A percentile compares a stretch with the other conserved stretches of the same genome.
Evolutionary conservation across 768 basidiomycete species (phyloP).

Genomic region (Psilocybe tampanensis): DNA sequence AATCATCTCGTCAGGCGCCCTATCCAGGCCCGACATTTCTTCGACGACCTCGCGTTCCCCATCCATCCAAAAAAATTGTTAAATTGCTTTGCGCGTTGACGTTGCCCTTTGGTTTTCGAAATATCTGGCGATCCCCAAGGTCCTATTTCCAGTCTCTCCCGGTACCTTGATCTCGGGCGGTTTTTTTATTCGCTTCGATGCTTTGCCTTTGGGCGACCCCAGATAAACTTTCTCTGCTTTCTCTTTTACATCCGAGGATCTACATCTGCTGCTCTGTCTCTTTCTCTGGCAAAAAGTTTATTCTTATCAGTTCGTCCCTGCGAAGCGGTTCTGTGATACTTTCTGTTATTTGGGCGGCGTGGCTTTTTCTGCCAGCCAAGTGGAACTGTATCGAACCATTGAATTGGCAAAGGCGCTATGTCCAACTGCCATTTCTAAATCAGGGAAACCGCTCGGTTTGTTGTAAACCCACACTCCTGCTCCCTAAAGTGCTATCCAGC

Average conservation of each 20-base stretch:
- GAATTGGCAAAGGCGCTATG: neutral
- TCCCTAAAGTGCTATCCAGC: slow-evolving; percentile 7
- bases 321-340: slow-evolving; percentile 14
- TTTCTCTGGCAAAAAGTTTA: neutral
- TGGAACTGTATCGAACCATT: slow-evolving; percentile 3
- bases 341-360: slow-evolving; percentile 13
- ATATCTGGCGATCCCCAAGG: slow-evolving; percentile 1
- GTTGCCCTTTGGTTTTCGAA: neutral
- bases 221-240: neutral
- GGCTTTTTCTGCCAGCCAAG: slow-evolving; percentile 24
- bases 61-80: slow-evolving; percentile 4
- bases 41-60: slow-evolving; percentile 6
- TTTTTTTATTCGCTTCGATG: slow-evolving; percentile 4
- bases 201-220: neutral
- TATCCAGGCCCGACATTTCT: neutral
- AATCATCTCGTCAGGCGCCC: neutral
- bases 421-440: neutral
- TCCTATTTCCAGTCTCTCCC: neutral
- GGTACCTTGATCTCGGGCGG: neutral
- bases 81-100: slow-evolving; percentile 2
- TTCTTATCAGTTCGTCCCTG: slow-evolving; percentile 9
- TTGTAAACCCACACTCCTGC: neutral
- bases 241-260: slow-evolving; percentile 16
- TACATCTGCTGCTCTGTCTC: neutral
- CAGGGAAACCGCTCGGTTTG: slow-evolving; percentile 4